Percentiles rank a stretch among this genome's conserved stretches.
These are phyloP conservation scores for Fomitopsis schrenkii DNA, from an alignment of 1,284 basidiomycete species.

Conservation along the genomic window DNA sequence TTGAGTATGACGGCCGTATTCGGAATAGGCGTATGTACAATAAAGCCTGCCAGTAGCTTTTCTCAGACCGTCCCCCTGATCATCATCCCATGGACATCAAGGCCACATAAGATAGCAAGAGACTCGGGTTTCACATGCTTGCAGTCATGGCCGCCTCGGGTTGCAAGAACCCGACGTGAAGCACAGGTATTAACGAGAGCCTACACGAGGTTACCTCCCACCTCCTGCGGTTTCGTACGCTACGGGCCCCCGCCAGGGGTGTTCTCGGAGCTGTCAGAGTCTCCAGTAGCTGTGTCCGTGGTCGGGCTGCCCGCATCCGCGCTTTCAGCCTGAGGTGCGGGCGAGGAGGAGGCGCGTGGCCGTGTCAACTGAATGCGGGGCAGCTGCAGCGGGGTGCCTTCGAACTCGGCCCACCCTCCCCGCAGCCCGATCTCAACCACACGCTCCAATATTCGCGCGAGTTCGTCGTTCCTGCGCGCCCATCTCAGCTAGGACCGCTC, in stretches of 20 bases:
- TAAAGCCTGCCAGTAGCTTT: no score
- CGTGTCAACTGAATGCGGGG: constrained; percentile 36
- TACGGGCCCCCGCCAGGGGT: not conserved
- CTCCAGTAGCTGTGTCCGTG: not conserved
- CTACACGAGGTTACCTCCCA: not conserved
- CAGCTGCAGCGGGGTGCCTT: constrained; percentile 48
- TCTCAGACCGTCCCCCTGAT: no score
- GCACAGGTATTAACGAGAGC: not conserved
- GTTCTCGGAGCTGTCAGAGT: not conserved
- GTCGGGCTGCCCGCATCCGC: not conserved
- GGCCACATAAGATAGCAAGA: not conserved
- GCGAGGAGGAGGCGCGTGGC: not conserved
- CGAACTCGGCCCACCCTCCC: constrained; percentile 64
- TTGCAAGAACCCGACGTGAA: not conserved
- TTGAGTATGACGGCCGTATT: no score
- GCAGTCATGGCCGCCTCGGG: not conserved
- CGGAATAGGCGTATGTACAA: no score
- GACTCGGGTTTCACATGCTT: not conserved
- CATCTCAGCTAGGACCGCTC: not conserved
- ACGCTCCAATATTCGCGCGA: constrained; percentile 62
- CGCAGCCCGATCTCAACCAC: constrained; percentile 71
- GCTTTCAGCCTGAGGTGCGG: not conserved
- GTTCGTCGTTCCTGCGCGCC: constrained; percentile 52
- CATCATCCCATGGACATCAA: no score
- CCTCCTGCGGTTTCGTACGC: not conserved